Evolutionary conservation across 805 yeast genomes (phyloP).

Genomic region (Candida ipomoeae): DNA sequence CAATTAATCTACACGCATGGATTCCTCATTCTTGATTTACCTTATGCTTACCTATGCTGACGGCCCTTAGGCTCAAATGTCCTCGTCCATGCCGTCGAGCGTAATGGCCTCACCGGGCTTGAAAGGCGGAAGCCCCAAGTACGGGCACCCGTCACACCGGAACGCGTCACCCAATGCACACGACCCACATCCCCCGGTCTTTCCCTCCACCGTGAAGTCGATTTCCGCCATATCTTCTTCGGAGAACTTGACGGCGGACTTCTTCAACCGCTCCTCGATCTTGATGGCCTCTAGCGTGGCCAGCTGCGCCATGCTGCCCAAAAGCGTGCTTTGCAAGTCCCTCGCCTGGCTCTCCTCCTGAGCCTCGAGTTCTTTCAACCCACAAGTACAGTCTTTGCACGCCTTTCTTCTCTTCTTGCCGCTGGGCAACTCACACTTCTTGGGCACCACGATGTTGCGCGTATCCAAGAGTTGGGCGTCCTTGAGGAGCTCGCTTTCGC

Average conservation of each 20-base stretch:
- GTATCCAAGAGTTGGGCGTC: slow-evolving; percentile 21
- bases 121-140: slow-evolving; percentile 94
- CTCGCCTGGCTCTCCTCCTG: slow-evolving; percentile 46
- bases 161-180: slow-evolving; percentile 98
- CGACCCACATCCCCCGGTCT: slow-evolving; percentile 95
- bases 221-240: slow-evolving; percentile 79
- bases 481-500: slow-evolving; percentile 39
- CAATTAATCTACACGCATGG: too few species aligned
- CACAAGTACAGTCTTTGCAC: slow-evolving; percentile 98
- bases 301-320: slow-evolving; percentile 46
- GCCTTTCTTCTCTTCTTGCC: slow-evolving; percentile 80
- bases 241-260: slow-evolving; percentile 44
- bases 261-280: slow-evolving; percentile 47
- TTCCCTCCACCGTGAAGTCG: slow-evolving; percentile 95
- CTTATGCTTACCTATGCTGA: too few species aligned
- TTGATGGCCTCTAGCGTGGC: slow-evolving; percentile 52
- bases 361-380: slow-evolving; percentile 84
- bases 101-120: slow-evolving; percentile 93
- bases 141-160: slow-evolving; percentile 98
- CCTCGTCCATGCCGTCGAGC: slow-evolving; percentile 72
- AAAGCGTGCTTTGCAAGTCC: slow-evolving; percentile 40
- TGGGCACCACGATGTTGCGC: slow-evolving; percentile 50
- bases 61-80: slow-evolving; percentile 39
- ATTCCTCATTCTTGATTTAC: too few species aligned
- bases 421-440: slow-evolving; percentile 48